These are phyloP conservation scores for Phlebiopsis gigantea DNA, from an alignment of 768 basidiomycete species.

Conservation along the genomic window DNA sequence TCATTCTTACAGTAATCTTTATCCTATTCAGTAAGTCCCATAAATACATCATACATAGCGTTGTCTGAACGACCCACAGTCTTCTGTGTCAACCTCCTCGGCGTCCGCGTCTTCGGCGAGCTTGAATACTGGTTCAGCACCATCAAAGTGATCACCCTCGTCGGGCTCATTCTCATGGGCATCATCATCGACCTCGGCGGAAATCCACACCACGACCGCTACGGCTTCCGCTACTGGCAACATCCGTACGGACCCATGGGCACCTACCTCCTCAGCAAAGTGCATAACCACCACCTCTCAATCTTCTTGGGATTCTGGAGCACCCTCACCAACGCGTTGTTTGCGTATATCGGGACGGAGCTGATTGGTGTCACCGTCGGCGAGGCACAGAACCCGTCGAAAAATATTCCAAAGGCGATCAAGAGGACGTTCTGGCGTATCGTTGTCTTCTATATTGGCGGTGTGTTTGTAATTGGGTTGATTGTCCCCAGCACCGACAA, in stretches of 20 bases:
- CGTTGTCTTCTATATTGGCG: constrained; percentile 60
- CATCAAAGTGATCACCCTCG: constrained; percentile 52
- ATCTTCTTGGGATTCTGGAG: constrained; percentile 71
- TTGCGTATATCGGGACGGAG: constrained; percentile 74
- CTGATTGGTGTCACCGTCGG: constrained; percentile 62
- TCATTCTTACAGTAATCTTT: constrained; percentile 40
- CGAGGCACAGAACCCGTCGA: constrained; percentile 65
- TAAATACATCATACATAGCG: background rate
- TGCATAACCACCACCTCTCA: constrained; percentile 42
- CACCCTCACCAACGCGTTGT: constrained; percentile 61
- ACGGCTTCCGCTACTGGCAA: constrained; percentile 36
- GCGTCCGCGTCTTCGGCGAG: constrained; percentile 64
- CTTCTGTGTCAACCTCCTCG: constrained; percentile 52
- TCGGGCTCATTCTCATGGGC: constrained; percentile 46
- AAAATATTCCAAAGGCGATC: constrained; percentile 71
- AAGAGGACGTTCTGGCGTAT: constrained; percentile 57
- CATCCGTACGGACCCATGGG: constrained; percentile 56
- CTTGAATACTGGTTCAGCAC: constrained; percentile 72
- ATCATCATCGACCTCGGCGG: constrained; percentile 63
- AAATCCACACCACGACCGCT: constrained; percentile 27
- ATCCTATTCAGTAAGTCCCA: constrained; percentile 45
- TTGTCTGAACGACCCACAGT: constrained; percentile 29
- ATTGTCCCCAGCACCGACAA: constrained; percentile 58
- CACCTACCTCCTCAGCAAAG: constrained; percentile 41
- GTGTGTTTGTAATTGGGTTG: constrained; percentile 68